Conservation (phyloP, 2,329 filamentous ascomycete species). For the Sporothrix protearum region DNA sequence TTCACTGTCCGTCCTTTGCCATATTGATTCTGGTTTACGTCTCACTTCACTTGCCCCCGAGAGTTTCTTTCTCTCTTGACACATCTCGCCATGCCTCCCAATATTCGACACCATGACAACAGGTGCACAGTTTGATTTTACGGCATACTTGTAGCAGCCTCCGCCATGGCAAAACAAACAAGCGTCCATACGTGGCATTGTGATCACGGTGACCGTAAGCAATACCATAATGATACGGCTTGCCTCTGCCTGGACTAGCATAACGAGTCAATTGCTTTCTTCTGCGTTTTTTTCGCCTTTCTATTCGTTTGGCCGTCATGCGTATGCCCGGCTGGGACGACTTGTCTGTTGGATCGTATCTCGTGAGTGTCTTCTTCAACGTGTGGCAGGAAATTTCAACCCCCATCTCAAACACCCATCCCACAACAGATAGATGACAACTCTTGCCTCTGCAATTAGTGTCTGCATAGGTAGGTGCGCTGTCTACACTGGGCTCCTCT, state of each 20-base stretch:
- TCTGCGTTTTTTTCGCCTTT: slow-evolving; percentile 22
- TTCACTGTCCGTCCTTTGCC: background rate
- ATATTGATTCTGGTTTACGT: background rate
- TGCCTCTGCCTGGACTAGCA: background rate
- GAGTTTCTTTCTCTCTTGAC: background rate
- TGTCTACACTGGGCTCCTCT: background rate
- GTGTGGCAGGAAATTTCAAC: background rate
- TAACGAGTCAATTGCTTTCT: background rate
- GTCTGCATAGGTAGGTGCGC: slow-evolving; percentile 18
- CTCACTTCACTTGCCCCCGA: background rate
- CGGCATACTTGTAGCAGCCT: slow-evolving; percentile 12
- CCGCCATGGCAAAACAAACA: slow-evolving; percentile 24
- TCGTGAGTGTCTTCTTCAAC: slow-evolving; percentile 12
- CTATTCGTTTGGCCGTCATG: slow-evolving; percentile 19
- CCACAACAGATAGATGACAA: background rate
- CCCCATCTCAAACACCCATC: too few species aligned
- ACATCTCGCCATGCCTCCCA: background rate
- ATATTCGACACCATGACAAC: background rate
- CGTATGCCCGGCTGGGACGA: slow-evolving; percentile 25
- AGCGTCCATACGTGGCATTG: slow-evolving; percentile 16
- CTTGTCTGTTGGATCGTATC: slow-evolving; percentile 22
- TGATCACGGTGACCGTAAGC: slow-evolving; percentile 15
- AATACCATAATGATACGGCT: background rate
- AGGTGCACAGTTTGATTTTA: slow-evolving; percentile 14
- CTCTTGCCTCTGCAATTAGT: background rate